Evolutionary conservation across 2,329 filamentous ascomycete genomes (phyloP), one percentile per base, ranked within the genome.

Genomic region (Phyllosticta capitalensis): DNA sequence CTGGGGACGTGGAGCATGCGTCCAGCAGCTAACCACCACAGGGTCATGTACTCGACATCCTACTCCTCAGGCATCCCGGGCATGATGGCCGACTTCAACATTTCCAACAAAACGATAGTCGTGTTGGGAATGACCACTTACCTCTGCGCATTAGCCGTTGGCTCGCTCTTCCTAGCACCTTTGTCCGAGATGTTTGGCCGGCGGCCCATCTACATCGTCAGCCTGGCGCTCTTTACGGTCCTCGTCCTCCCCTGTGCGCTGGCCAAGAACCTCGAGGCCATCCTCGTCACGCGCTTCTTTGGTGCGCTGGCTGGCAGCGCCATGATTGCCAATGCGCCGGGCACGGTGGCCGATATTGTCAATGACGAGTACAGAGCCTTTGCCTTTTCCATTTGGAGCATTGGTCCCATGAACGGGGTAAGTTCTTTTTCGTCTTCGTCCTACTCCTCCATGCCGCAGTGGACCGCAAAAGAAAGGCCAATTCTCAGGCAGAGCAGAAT

Each of bases 341-440:
- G 91, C 2, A 81, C 85, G 66, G 76, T 85, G 3, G 82, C 83
- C 1, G 83, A 86, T 61, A 78, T 86, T 55, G 85, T 89, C n/a
- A 80, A 81, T 14, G 89, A 92, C 52, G 84, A 95, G 54, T 84
- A 88, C 67, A 84, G 92, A 17, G 89, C 90, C 2, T 75, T 94
- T n/a, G 87, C 87, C 50, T 90, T 96, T 73, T 89, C 85, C 4
- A 79, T 95, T 33, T 96, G 90, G 85, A 83, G 76, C 85, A 79
- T 69, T 73, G 79, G 56, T 71, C 81, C 0, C 78, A 81, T 54
- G 73, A 80, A 9, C 83, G 85, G 63, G 84, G 65, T 81, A 78
- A 63, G 81, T 83, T 1, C 76, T 85, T 26, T 26, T 26, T 26
- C 5, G 81, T 82, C 0, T 86, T 80, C 60, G 76, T 86, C 61